Evolutionary conservation across 225 moss, liverwort and hornwort genomes (phyloP).

Genomic region (Marchantia paleacea): DNA sequence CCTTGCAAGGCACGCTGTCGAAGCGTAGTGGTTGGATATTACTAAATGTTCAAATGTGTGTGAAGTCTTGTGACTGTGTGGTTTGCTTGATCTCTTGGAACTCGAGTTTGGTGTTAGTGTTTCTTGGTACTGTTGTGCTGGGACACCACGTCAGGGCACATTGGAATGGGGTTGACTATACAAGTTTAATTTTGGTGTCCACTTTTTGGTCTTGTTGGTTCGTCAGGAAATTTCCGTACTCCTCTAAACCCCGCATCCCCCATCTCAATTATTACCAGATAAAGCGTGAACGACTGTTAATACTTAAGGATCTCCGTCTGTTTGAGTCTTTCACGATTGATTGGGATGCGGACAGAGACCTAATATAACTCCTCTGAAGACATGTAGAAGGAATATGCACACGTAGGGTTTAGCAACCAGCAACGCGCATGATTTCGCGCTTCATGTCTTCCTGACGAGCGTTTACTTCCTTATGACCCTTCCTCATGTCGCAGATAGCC

Average conservation of each 20-base stretch:
- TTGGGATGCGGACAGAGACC: background rate
- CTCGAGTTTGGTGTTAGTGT: too few species aligned
- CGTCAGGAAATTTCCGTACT: background rate
- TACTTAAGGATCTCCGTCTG: background rate
- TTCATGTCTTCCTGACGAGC: slow-evolving; percentile 49
- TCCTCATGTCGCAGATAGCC: slow-evolving; percentile 32
- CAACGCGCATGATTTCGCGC: slow-evolving; percentile 44
- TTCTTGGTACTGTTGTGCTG: background rate
- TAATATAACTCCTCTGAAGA: background rate
- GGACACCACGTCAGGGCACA: background rate
- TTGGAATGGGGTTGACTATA: background rate
- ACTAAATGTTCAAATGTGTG: too few species aligned
- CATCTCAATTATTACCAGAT: background rate
- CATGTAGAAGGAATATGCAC: too few species aligned
- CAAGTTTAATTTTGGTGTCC: background rate
- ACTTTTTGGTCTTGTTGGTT: background rate
- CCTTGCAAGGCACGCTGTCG: too few species aligned
- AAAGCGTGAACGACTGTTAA: background rate
- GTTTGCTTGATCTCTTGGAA: too few species aligned
- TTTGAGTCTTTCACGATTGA: background rate
- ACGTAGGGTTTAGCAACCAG: slow-evolving; percentile 30
- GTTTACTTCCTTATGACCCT: slow-evolving; percentile 40
- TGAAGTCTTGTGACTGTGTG: too few species aligned
- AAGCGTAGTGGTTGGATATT: too few species aligned
- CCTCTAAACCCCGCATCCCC: background rate